These are phyloP conservation scores for Arthrobotrys musiformis DNA, from an alignment of 2,329 filamentous ascomycete genomes.

Conservation along the genomic window DNA sequence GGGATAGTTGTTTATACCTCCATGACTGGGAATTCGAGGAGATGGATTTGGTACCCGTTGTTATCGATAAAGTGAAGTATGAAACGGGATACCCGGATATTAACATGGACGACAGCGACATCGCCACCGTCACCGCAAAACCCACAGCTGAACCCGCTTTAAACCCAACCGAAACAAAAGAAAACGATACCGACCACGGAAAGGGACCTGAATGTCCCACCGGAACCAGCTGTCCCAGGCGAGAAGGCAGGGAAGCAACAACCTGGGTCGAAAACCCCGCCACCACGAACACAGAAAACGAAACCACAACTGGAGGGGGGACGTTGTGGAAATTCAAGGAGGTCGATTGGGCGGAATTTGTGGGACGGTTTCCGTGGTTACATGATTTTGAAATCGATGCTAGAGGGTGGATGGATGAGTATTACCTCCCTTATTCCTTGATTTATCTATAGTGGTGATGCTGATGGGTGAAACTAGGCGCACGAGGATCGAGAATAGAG, in stretches of 20 bases:
- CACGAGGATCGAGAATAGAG: constrained; percentile 32
- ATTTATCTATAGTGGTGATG: not conserved
- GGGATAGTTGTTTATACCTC: constrained; percentile 45
- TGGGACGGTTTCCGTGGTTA: constrained; percentile 43
- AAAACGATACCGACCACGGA: not conserved
- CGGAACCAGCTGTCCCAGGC: not conserved
- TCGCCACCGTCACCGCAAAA: not conserved
- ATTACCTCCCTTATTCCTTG: not conserved
- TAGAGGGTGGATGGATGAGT: constrained; percentile 54
- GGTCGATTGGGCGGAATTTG: constrained; percentile 49
- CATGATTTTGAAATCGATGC: constrained; percentile 54
- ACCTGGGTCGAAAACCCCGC: not conserved
- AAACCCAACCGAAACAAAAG: too few relatives aligned
- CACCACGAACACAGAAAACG: not conserved
- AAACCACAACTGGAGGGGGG: not conserved
- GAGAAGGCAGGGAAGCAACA: not conserved
- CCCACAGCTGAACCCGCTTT: too few relatives aligned
- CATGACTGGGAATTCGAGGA: constrained; percentile 54
- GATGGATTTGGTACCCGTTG: constrained; percentile 44
- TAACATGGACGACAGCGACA: not conserved
- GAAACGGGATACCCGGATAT: not conserved
- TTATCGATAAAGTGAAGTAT: constrained; percentile 34
- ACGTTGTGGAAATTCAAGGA: constrained; percentile 40
- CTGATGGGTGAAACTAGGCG: constrained; percentile 26
- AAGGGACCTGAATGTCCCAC: not conserved